Evolutionary conservation across 73 alveolate genomes (phyloP).

Genomic region (Blepharisma japonicum): DNA sequence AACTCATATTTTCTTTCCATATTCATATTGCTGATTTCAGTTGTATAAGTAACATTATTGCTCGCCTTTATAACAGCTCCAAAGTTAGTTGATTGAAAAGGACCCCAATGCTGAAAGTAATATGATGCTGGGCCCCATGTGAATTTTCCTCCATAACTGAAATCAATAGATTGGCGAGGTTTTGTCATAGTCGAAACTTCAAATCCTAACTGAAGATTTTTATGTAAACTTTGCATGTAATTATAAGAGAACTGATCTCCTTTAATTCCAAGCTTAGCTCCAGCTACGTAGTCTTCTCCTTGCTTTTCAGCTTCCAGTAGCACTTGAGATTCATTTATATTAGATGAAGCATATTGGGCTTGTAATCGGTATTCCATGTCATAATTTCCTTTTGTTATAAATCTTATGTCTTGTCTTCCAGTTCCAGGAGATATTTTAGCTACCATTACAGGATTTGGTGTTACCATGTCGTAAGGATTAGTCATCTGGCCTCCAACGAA

Average conservation of each 20-base stretch:
- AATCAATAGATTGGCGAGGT: background rate
- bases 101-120: background rate
- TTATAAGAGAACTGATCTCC: background rate
- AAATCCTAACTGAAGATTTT: background rate
- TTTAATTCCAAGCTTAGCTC: background rate
- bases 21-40: background rate
- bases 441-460: constrained; percentile 12
- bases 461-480: constrained; percentile 10
- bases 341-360: background rate
- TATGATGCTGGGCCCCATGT: background rate
- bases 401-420: constrained; percentile 27
- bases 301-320: constrained; percentile 12
- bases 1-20: constrained; percentile 13
- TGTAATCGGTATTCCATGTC: background rate
- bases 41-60: constrained; percentile 10
- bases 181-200: background rate
- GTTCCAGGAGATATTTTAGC: constrained; percentile 10
- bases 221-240: constrained; percentile 11
- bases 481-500: constrained; percentile 29
- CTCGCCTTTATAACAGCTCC: constrained; percentile 29
- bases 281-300: constrained; percentile 21
- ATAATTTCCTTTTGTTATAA: background rate
- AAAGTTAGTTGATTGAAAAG: background rate
- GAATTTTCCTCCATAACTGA: constrained; percentile 2
- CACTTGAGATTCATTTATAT: background rate